Conservation (phyloP, 768 basidiomycete species). For the Punctularia strigosozonata region DNA sequence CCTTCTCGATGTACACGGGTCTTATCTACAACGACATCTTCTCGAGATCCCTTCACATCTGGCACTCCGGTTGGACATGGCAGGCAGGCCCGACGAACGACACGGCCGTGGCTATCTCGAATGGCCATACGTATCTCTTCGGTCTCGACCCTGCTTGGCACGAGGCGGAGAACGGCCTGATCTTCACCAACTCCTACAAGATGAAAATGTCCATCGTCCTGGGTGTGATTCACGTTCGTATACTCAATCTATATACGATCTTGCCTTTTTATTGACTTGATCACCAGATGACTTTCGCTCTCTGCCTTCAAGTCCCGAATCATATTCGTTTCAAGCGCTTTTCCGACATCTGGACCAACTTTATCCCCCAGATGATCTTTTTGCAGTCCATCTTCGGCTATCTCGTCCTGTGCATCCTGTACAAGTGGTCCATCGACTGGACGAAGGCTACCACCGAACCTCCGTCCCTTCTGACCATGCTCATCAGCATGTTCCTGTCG, state of each 20-base stretch:
- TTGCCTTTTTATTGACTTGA: not conserved
- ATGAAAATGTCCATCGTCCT: constrained; percentile 99
- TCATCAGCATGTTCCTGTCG: constrained; percentile 91
- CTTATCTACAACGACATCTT: constrained; percentile 99
- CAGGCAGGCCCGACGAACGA: constrained; percentile 31
- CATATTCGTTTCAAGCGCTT: constrained; percentile 86
- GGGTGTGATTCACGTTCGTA: constrained; percentile 87
- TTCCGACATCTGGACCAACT: constrained; percentile 85
- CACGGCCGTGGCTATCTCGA: constrained; percentile 40
- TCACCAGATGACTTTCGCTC: constrained; percentile 91
- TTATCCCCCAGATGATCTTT: constrained; percentile 96
- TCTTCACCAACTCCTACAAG: constrained; percentile 98
- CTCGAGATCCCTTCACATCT: constrained; percentile 83
- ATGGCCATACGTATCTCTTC: constrained; percentile 76
- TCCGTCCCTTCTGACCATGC: constrained; percentile 88
- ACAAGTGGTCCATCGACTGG: constrained; percentile 98
- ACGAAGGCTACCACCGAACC: constrained; percentile 50
- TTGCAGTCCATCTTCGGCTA: constrained; percentile 97
- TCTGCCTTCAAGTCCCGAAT: constrained; percentile 93
- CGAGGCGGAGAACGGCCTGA: constrained; percentile 78
- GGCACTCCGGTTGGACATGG: constrained; percentile 82
- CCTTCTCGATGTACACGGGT: constrained; percentile 93
- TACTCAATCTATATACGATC: not conserved
- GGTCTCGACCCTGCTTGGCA: constrained; percentile 96
- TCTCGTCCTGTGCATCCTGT: constrained; percentile 84